Conservation (phyloP, 2,329 filamentous ascomycete genomes). For the Pseudogymnoascus sp. region DNA sequence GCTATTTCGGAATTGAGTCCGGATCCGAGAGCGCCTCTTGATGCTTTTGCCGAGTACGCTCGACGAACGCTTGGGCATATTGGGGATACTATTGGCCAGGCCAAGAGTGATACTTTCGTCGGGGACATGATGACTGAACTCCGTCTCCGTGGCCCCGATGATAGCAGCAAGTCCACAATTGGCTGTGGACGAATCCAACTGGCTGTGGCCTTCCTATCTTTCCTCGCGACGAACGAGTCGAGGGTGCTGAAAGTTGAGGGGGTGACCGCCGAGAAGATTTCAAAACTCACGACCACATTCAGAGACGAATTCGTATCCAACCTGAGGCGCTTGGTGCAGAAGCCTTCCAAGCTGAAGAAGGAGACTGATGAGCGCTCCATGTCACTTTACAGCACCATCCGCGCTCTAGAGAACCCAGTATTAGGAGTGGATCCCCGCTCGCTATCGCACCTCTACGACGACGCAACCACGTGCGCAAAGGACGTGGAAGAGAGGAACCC, state of each 20-base stretch:
- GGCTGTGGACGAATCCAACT: neutral
- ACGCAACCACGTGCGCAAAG: conserved; percentile 16
- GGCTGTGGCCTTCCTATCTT: neutral
- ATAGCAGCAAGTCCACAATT: neutral
- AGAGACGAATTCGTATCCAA: conserved; percentile 21
- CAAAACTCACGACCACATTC: conserved; percentile 16
- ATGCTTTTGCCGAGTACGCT: conserved; percentile 25
- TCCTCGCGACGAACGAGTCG: neutral
- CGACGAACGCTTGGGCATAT: conserved; percentile 24
- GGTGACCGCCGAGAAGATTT: neutral
- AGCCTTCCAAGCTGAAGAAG: conserved; percentile 13
- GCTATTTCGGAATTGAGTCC: conserved; percentile 16
- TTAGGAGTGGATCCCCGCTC: conserved; percentile 18
- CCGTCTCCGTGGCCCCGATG: neutral
- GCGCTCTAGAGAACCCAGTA: conserved; percentile 20
- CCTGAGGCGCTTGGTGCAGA: conserved; percentile 20
- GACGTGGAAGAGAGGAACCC: conserved; percentile 14
- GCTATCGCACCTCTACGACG: conserved; percentile 17
- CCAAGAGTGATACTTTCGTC: conserved; percentile 19
- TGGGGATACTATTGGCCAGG: conserved; percentile 21
- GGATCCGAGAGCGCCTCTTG: conserved; percentile 15
- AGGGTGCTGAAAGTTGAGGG: neutral
- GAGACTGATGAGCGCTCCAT: conserved; percentile 17
- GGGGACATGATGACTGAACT: neutral
- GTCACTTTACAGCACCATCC: conserved; percentile 21